These are phyloP conservation scores for Nigrograna mackinnonii DNA, from an alignment of 2,329 filamentous ascomycete genomes.

Conservation along the genomic window DNA sequence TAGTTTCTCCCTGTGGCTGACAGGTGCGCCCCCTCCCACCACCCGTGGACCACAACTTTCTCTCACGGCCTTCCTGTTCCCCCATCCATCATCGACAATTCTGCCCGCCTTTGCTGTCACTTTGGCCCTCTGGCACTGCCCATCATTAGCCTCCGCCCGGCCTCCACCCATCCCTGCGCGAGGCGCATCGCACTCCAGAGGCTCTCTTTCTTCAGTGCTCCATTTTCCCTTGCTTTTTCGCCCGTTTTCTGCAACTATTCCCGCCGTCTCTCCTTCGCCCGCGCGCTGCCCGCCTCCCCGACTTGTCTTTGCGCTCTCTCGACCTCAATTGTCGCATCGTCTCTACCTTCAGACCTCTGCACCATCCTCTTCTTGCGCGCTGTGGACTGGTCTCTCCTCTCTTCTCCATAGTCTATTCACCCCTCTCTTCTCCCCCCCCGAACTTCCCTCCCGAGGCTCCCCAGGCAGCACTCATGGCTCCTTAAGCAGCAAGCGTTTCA, in stretches of 20 bases:
- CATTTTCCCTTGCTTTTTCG: constrained; percentile 19
- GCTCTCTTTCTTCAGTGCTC: constrained; percentile 26
- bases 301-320: constrained; percentile 10
- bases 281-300: neutral
- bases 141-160: no score
- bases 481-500: constrained; percentile 24
- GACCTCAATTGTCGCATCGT: constrained; percentile 5
- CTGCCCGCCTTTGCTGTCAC: no score
- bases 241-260: constrained; percentile 24
- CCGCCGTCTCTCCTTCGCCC: constrained; percentile 11
- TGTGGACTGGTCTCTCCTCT: constrained; percentile 5
- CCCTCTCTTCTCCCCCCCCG: constrained; percentile 4
- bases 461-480: constrained; percentile 38
- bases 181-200: constrained; percentile 36
- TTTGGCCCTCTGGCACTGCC: no score
- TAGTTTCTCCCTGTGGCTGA: no score
- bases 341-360: constrained; percentile 3
- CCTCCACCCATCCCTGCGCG: constrained; percentile 33
- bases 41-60: no score
- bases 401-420: constrained; percentile 3
- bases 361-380: no score
- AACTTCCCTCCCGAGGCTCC: constrained; percentile 19
- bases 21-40: no score
- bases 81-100: no score
- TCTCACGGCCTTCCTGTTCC: no score